Evolutionary conservation across 371 early-diverging fungal species (phyloP), one percentile per base, ranked within the genome.

Genomic region (Lichtheimia ornata): DNA sequence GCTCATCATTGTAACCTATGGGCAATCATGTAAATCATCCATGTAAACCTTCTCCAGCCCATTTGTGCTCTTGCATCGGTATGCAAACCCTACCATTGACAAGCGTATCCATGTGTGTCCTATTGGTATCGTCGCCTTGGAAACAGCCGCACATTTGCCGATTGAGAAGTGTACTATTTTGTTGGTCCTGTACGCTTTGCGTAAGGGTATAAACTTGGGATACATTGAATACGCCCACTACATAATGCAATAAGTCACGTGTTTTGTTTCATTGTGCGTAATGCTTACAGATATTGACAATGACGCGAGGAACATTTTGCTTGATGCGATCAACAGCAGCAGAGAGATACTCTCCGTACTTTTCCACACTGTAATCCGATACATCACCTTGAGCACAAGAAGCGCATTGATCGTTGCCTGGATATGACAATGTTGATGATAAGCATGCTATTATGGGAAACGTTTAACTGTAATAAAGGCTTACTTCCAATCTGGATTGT

Each of bases 401-500:
- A 35, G 47, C 59, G 22, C 57, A 69, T 50, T 65, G 64, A 52
- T 63, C 63, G 25, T 63, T 63, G n/a, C 63, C 65, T 59, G 25
- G 11, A 41, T 50, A 13, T 12, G 2, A 18, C 1, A 43, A 41
- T 18, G 5, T 17, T 22, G 20, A 3, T 58, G 35, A 11, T 30
- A 15, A 13, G 5, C 63, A 52, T 4, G 18, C 6, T 22, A 14
- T 3, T 24, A 25, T 15, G 15, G 53, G 18, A 35, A 28, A 53
- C 14, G 13, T 11, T 27, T 27, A 30, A n/a, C 22, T 1, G 27
- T n/a, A 52, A 70, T 87, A 74, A 70, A 24, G 65, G 56, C 76
- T 70, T 74, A 57, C 70, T 72, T 15, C 74, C 77, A 18, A 74
- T 74, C 55, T 74, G 72, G 28, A 77, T 72, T 15, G 70, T 77